Evolutionary conservation across 768 basidiomycete genomes (phyloP).

Genomic region (Amanita molliuscula): DNA sequence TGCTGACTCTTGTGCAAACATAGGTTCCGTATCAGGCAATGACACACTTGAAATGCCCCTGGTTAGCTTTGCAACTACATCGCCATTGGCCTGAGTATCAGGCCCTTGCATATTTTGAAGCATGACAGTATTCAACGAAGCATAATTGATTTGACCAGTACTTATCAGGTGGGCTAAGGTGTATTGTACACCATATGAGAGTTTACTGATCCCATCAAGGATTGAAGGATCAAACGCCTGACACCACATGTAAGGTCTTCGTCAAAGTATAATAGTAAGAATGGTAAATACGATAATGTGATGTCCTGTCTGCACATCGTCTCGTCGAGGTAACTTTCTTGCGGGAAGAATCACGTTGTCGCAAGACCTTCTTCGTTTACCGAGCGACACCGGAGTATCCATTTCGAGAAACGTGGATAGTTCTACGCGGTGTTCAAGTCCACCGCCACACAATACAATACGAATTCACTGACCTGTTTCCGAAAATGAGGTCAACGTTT

Average conservation of each 20-base stretch:
- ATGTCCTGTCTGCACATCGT: background rate
- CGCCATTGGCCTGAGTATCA: conserved; percentile 21
- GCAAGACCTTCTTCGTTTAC: background rate
- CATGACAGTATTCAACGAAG: conserved; percentile 16
- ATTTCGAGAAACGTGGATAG: background rate
- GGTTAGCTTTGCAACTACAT: conserved; percentile 11
- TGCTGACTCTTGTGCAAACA: conserved; percentile 26
- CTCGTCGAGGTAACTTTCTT: background rate
- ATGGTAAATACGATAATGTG: background rate
- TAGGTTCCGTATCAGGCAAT: background rate
- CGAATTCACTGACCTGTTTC: too few relatives aligned
- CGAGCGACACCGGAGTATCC: background rate
- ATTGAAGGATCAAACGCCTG: background rate
- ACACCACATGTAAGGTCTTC: background rate
- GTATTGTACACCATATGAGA: conserved; percentile 36
- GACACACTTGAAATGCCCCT: background rate
- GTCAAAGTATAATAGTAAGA: background rate
- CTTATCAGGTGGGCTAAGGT: conserved; percentile 37
- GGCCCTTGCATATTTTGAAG: conserved; percentile 19
- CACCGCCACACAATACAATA: too few relatives aligned
- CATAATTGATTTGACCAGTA: conserved; percentile 13
- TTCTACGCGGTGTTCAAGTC: too few relatives aligned
- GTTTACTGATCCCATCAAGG: conserved; percentile 10
- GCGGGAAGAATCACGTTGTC: background rate
- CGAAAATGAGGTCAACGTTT: too few relatives aligned